Conservation (phyloP, 805 yeast species). For the Yarrowia sp. region DNA sequence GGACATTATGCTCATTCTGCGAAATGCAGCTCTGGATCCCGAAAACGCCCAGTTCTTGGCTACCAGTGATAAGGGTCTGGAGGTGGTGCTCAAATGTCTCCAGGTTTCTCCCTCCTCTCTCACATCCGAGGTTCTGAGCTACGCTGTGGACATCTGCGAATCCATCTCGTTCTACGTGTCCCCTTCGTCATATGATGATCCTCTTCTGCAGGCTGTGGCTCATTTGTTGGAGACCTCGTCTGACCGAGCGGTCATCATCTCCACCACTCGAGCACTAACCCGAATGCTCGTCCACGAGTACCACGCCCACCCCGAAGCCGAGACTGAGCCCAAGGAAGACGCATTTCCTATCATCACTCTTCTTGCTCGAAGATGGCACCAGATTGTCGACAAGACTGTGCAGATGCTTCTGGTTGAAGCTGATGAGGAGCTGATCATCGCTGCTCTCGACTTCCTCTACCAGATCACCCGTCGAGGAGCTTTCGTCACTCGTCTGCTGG, state of each 20-base stretch:
- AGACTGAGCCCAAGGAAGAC: constrained; percentile 35
- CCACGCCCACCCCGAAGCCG: constrained; percentile 45
- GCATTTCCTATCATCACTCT: constrained; percentile 22
- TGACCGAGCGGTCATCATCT: constrained; percentile 74
- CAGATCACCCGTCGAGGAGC: constrained; percentile 56
- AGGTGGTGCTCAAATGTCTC: constrained; percentile 50
- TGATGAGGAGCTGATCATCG: constrained; percentile 73
- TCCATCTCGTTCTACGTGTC: constrained; percentile 82
- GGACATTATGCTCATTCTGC: constrained; percentile 68
- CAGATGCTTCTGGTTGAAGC: constrained; percentile 69
- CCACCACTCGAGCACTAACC: constrained; percentile 76
- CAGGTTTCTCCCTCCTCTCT: constrained; percentile 43
- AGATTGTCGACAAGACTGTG: constrained; percentile 61
- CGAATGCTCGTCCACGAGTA: constrained; percentile 75
- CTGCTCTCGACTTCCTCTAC: constrained; percentile 76
- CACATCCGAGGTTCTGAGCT: constrained; percentile 64
- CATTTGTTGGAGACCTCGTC: constrained; percentile 58
- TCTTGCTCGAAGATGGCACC: constrained; percentile 25
- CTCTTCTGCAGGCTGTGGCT: constrained; percentile 64
- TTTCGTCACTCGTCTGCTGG: constrained; percentile 57
- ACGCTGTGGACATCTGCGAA: constrained; percentile 81
- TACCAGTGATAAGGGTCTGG: constrained; percentile 53
- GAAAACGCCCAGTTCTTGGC: constrained; percentile 72
- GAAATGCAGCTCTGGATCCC: constrained; percentile 85
- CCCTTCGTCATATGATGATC: constrained; percentile 74